Base-by-base conservation (phyloP, 2,329 filamentous ascomycete species). In the Elsinoe australis region DNA sequence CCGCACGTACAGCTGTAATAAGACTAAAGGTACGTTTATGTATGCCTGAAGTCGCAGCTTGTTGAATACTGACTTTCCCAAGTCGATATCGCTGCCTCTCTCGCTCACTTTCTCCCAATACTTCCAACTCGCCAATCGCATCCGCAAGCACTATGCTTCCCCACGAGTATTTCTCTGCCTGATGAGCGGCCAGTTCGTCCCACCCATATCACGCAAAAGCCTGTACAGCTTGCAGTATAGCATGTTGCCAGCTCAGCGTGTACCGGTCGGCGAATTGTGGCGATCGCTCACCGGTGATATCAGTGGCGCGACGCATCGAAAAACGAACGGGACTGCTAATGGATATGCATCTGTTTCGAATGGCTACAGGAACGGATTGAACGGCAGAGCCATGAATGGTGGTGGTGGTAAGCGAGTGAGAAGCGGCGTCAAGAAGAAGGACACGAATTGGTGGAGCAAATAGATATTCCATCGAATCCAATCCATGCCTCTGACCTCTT, bases 101-200 rank as follows among this genome's bases (percentile, higher is more conserved):
- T 78, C 82, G n/a, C 86, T 85, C 58, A 96, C 96, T 80, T 96
- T 98, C 66, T 80, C 94, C 52, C 89, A 96, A 60, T 98, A 98
- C 68, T 95, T 94, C 61, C 88, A 95, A 64, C 87, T 98, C 59
- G 88, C 85, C 21, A 80, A 86, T 54, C 87, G 92, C 39, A 87
- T 98, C 53, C 83, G 87, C 50, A 95, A 94, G 64, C 92, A 98
- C 68, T 98, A 98, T 64, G 75, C 96, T 34, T 90, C 88, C 0
- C 87, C 87, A 0, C 79, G 82, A 10, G 94, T 98, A 15, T 78
- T 96, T 39, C 74, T 95, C 31, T 92, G 87, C 58, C 80, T 98
- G 1, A 72, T 89, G 18, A 94, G 87, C 0, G 92, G 92, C 51
- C 85, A 85, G 52, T 95, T 95, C 55, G 88, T 96, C 1, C 92